Base-by-base conservation (phyloP, 2,329 filamentous ascomycete genomes). In the Fusarium sp. region DNA sequence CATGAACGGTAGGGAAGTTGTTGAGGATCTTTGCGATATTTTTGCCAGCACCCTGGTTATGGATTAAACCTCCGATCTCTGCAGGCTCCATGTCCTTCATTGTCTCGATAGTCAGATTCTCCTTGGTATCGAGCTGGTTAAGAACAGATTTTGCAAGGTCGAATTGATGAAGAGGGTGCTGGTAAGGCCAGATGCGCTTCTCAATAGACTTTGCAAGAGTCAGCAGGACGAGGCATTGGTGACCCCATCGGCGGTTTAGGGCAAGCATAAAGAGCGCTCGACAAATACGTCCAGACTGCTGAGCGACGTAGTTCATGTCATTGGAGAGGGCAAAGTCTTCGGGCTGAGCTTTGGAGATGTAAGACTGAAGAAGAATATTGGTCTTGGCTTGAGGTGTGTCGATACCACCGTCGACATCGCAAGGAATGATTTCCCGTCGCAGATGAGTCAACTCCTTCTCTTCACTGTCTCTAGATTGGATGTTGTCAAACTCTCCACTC, bases 401-500 rank as follows among this genome's bases (percentile, higher is more conserved):
- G 45, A 89, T 87, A 4, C 85, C 85, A n/a, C 90, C 91, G 57
- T 90, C 91, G 23, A 98, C 90, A 69, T 94, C 89, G 62, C 94
- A 97, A 19, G 91, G 90, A 14, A 92, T 87, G 18, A 87, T 84
- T 34, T 94, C 89, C 0, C 92, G 84, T 68, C 88, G 89, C 54
- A 99, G 85, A 23, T 88, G 85, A 19, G 86, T 86, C n/a, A 99
- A 84, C 78, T 99, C 97, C 74, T 94, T 92, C 59, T 91, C 90
- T 80, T 99, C 97, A 53, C 84, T 96, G 58, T 99, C 96, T 66
- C 97, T 86, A 7, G 92, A 94, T 77, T 98, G 94, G 43, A 99
- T 93, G 71, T 99, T 97, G 82, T 98, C 94, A 74, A 99, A 99
- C 79, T 99, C 96, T 70, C 94, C 94, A 78, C 94, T 97, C 92